Evolutionary conservation across 805 yeast species (phyloP).

Genomic region (Suhomyces sp.): DNA sequence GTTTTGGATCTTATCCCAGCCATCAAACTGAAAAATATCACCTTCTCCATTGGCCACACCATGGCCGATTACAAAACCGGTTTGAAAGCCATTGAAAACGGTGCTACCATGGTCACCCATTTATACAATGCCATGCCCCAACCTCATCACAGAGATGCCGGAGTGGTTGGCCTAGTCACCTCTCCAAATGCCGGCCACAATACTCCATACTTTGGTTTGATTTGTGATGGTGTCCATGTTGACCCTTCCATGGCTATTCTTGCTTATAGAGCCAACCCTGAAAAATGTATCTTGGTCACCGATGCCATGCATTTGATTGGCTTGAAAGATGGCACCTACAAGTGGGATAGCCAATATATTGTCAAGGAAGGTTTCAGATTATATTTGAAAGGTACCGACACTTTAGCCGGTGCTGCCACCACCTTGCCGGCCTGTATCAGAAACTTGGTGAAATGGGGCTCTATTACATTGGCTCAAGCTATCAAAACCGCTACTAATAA

Average conservation of each 20-base stretch:
- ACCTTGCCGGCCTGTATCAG: constrained; percentile 50
- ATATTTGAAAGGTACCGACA: constrained; percentile 51
- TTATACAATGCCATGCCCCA: constrained; percentile 63
- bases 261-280: constrained; percentile 52
- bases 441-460: constrained; percentile 52
- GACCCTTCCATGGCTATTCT: constrained; percentile 51
- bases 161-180: constrained; percentile 51
- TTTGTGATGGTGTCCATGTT: constrained; percentile 60
- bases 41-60: constrained; percentile 50
- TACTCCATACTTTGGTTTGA: constrained; percentile 52
- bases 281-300: constrained; percentile 55
- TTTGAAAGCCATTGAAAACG: constrained; percentile 45
- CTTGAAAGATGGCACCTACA: constrained; percentile 54
- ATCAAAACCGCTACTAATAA: constrained; percentile 54
- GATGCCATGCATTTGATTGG: constrained; percentile 62
- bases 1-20: constrained; percentile 43
- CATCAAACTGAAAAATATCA: constrained; percentile 31
- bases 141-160: constrained; percentile 59
- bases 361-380: constrained; percentile 48
- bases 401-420: constrained; percentile 64
- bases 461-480: constrained; percentile 50
- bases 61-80: constrained; percentile 39
- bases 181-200: constrained; percentile 22
- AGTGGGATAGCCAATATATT: constrained; percentile 50
- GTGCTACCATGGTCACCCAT: constrained; percentile 62